Evolutionary conservation across 306 rosid genomes (phyloP).

Genomic region (Vachellia pachyceras): DNA sequence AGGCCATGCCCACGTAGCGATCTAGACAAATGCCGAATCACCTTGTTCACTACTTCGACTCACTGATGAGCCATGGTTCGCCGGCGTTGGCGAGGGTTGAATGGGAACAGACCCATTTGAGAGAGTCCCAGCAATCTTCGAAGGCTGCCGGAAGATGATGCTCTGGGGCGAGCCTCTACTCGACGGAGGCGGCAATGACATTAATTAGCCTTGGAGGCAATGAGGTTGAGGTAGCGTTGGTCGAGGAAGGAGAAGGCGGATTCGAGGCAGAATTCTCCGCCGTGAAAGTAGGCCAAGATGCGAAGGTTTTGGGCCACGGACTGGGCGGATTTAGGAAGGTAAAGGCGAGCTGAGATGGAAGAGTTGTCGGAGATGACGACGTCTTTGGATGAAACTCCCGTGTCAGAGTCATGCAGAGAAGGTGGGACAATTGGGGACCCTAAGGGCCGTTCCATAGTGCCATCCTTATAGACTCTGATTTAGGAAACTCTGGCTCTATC

Average conservation of each 20-base stretch:
- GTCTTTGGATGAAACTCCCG: conserved; percentile 66
- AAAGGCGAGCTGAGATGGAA: conserved; percentile 49
- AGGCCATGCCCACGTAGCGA: too few species aligned
- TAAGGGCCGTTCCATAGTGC: conserved; percentile 52
- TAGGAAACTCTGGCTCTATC: conserved; percentile 45
- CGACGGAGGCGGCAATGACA: conserved; percentile 57
- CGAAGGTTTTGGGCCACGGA: conserved; percentile 42
- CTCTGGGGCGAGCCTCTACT: conserved; percentile 65
- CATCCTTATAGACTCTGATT: conserved; percentile 55
- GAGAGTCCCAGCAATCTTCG: conserved; percentile 56
- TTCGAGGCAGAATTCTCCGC: conserved; percentile 59
- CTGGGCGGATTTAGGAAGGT: conserved; percentile 48
- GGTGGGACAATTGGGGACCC: conserved; percentile 54
- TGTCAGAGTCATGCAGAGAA: conserved; percentile 40
- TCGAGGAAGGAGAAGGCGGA: conserved; percentile 66
- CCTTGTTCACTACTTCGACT: too few species aligned
- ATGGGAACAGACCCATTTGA: conserved; percentile 54
- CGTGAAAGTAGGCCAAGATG: conserved; percentile 64
- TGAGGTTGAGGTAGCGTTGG: conserved; percentile 50
- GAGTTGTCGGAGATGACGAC: conserved; percentile 53
- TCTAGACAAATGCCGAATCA: too few species aligned
- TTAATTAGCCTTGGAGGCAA: conserved; percentile 49
- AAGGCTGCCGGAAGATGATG: conserved; percentile 58
- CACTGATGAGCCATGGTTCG: conserved; percentile 56
- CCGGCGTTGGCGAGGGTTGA: background rate